Percentiles rank a stretch among this genome's conserved stretches.
These are phyloP conservation scores for Ophiostoma fasciatum DNA, from an alignment of 2,329 filamentous ascomycete genomes.

Conservation along the genomic window DNA sequence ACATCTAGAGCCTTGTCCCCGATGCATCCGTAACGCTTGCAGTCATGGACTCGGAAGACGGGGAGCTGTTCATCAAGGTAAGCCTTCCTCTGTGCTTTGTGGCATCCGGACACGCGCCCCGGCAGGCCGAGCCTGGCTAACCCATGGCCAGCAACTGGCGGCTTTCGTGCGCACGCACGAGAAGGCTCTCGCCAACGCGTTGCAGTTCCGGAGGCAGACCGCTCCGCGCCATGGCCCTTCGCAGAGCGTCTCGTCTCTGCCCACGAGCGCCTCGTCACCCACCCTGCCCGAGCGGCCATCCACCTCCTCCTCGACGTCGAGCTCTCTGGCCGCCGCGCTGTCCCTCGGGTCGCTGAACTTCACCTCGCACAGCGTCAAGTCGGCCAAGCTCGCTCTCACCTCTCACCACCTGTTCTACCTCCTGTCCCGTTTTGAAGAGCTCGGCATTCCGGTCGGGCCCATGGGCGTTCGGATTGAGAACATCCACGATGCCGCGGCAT, in stretches of 20 bases:
- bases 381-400: conserved; percentile 80
- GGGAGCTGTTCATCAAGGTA: conserved; percentile 77
- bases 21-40: conserved; percentile 36
- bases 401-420: conserved; percentile 96
- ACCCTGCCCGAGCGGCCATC: conserved; percentile 46
- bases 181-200: conserved; percentile 87
- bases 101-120: too few species aligned
- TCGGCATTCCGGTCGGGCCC: conserved; percentile 78
- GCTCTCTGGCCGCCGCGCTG: conserved; percentile 67
- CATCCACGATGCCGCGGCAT: conserved; percentile 72
- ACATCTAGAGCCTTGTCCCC: conserved; percentile 8
- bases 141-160: conserved; percentile 62
- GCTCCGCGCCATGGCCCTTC: conserved; percentile 54
- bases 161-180: conserved; percentile 95
- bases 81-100: not conserved
- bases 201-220: conserved; percentile 68
- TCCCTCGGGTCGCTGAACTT: conserved; percentile 78
- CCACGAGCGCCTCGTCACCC: conserved; percentile 30
- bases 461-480: conserved; percentile 96
- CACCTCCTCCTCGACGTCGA: conserved; percentile 54
- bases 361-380: conserved; percentile 71
- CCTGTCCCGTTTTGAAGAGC: conserved; percentile 85
- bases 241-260: conserved; percentile 45
- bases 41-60: conserved; percentile 79
- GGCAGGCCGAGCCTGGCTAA: not conserved